A percentile compares a stretch with the other conserved stretches of the same genome.
Conservation (phyloP, 2,329 filamentous ascomycete species). For the Atkinsonella hypoxylon region DNA sequence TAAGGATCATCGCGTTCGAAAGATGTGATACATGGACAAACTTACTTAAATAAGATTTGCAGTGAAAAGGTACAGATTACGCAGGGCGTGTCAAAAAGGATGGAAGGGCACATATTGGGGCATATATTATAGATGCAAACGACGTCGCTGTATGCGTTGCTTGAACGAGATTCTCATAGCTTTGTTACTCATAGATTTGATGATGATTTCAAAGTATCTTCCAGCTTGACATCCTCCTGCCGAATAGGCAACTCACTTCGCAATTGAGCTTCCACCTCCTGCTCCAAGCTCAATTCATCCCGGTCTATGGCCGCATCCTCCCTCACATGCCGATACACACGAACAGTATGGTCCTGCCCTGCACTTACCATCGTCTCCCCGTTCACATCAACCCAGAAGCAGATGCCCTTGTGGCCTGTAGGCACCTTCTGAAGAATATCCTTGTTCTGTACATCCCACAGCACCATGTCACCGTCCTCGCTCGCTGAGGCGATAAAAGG, state of each 20-base stretch:
- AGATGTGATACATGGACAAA: too few species aligned
- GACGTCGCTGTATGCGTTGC: too few species aligned
- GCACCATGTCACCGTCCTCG: conserved; percentile 72
- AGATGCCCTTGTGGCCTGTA: conserved; percentile 40
- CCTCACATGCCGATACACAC: conserved; percentile 31
- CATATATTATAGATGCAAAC: too few species aligned
- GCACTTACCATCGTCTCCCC: conserved; percentile 44
- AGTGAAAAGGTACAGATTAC: too few species aligned
- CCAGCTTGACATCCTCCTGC: conserved; percentile 6
- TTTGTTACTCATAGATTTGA: conserved; percentile 1
- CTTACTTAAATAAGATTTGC: too few species aligned
- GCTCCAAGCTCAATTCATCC: background rate
- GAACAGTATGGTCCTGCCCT: conserved; percentile 41
- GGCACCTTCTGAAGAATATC: conserved; percentile 58
- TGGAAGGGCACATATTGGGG: too few species aligned
- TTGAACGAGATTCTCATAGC: background rate
- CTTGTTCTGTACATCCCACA: conserved; percentile 88
- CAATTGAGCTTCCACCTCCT: conserved; percentile 2
- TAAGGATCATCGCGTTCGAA: too few species aligned
- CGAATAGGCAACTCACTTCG: conserved; percentile 3
- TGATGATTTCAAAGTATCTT: conserved; percentile 4
- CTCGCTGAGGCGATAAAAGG: conserved; percentile 71
- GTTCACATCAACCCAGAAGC: conserved; percentile 53
- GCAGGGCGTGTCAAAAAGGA: too few species aligned
- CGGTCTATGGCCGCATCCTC: background rate